Evolutionary conservation across 1,139 yeast species (phyloP), one percentile per base, ranked within the genome.

Genomic region (Suhomyces wounanorum): DNA sequence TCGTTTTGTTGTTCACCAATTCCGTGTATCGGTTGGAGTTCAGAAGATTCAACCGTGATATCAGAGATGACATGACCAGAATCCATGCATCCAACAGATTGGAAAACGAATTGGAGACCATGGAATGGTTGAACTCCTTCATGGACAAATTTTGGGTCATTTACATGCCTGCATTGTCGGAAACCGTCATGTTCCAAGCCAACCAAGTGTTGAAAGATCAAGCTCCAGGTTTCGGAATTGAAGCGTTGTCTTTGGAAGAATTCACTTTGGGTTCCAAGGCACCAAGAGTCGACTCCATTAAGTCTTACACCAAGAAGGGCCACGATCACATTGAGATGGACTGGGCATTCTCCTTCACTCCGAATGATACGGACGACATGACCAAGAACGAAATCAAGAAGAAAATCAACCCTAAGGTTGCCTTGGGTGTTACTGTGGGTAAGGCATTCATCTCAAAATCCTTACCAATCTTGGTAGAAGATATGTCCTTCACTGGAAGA

Each of bases 141-240:
- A 68, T 87, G 66, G 84, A 84, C 46, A 88, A 87, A 66, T 87
- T 88, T 62, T 88, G 96, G 96, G 88, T 86, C 51, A 86, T 87
- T 56, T 87, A 87, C 60, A 87, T 88, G 96, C 94, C 94, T 40
- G 89, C 89, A 0, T 73, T 88, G 50, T 84, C 90, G n/a, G 89
- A 86, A 60, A 84, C 82, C 66, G 94, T 87, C 28, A 78, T 83
- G 69, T 80, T 77, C 48, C 82, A 80, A 61, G 86, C 89, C 16
- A 87, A 86, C 60, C 84, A 82, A 40, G 75, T 80, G 28, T 70
- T 88, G 64, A 81, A 83, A 51, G 91, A 82, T 61, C 83, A 83
- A 56, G 89, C 87, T 13, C 94, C 95, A 16, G 95, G 95, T 40
- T 84, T 82, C 63, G 94, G 94, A 63, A 87, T 88, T 60, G 91